A percentile compares a stretch with the other conserved stretches of the same genome.
Evolutionary conservation across 768 basidiomycete species (phyloP).

Genomic region (Mrakia blollopis): DNA sequence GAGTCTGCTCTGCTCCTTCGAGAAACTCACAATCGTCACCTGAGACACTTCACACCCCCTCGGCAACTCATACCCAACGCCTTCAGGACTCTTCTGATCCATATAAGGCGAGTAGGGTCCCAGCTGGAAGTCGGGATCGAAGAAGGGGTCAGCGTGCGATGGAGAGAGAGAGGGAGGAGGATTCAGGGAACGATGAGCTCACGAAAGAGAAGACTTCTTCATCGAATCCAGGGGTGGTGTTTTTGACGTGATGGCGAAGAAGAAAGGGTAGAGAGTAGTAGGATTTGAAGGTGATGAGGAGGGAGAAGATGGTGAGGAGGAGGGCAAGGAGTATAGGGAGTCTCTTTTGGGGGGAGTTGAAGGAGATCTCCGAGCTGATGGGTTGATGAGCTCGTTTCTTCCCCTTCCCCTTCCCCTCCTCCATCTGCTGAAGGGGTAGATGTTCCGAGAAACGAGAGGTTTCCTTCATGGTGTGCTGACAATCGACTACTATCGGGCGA

Average conservation of each 20-base stretch:
- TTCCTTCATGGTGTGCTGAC: no score
- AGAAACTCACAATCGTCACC: conserved; percentile 12
- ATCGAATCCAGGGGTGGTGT: neutral
- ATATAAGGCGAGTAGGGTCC: conserved; percentile 1
- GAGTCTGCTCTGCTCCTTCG: neutral
- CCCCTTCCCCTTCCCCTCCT: neutral
- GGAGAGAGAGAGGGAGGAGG: neutral
- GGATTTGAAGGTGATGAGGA: neutral
- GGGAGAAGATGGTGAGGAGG: neutral
- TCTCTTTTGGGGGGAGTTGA: neutral
- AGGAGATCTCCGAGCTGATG: neutral
- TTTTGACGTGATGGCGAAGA: neutral
- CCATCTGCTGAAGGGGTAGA: no score
- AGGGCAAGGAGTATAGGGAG: neutral
- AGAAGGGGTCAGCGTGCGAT: neutral
- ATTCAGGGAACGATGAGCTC: neutral
- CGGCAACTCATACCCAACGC: neutral
- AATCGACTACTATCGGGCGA: no score
- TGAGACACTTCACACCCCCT: conserved; percentile 9
- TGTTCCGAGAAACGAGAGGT: no score
- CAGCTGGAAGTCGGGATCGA: neutral
- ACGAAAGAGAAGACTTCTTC: neutral
- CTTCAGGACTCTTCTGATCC: neutral
- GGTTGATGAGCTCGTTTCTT: neutral
- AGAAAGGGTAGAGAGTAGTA: neutral